Base-by-base conservation (phyloP, 768 basidiomycete genomes). In the Boletus rufocinnamomeus region DNA sequence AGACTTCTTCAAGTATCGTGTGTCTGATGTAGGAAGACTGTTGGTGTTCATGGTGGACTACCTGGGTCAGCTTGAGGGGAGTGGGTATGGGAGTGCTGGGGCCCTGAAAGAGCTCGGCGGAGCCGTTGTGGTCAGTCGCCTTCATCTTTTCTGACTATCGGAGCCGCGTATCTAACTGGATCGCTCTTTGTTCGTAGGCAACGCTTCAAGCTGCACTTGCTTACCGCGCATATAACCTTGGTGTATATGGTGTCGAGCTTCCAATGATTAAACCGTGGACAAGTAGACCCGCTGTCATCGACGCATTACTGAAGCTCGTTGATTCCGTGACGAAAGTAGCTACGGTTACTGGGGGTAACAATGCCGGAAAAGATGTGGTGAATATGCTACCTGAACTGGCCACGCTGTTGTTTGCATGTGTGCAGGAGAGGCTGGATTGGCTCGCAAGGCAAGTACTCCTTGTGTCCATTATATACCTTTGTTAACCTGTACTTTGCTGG, bases 241-340 rank as follows among this genome's bases (percentile, higher is more conserved):
- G 80, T 9, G 84, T 89, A 10, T 98, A 98, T 69, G 92, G 92
- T 32, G 79, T 98, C 45, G 80, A 84, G 25, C 76, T 80, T 23
- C 88, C 83, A 6, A 84, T 85, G 82, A 79, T 82, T 62, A 82
- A 86, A 59, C 86, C 91, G 0, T 98, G 95, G 96, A 93, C 93
- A 19, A 91, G 92, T 66, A 79, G 79, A 47, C 77, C 85, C 4
- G 68, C 76, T 0, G 72, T 91, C 17, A 84, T 96, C 52, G 89
- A 93, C 44, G 79, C 84, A 10, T 72, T 90, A 6, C 78, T 87
- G 27, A 79, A 80, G 47, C 78, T 96, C n/a, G 94, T 95, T 64
- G 84, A 88, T 47, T 69, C 79, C 2, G 86, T 84, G 1, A 82
- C 84, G 1, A 69, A 71, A 45, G 61, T 64, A 14, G 67, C 64